Percentiles rank a stretch among this genome's conserved stretches.
phyloP scores from a whole-genome alignment of 805 yeast species.

The Wickerhamiella australiensis region DNA sequence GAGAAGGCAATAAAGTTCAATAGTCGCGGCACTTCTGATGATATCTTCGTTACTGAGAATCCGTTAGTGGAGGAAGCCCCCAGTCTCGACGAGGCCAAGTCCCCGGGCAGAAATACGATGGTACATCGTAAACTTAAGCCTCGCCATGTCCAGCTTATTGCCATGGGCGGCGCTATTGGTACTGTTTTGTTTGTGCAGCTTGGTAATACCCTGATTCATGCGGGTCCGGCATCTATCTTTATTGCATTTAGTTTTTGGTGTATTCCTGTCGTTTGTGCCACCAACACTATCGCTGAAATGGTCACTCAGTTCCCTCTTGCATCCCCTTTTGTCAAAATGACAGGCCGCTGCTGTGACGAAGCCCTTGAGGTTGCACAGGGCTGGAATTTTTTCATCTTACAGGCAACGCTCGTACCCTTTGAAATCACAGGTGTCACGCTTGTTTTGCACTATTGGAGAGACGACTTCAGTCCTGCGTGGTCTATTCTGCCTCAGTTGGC shows the following conservation, averaged over 20 bases:
- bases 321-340: slow-evolving; percentile 64
- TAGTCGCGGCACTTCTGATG: neutral
- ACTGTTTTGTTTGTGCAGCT: slow-evolving; percentile 22
- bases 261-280: slow-evolving; percentile 51
- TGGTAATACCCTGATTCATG: slow-evolving; percentile 40
- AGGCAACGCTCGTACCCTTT: slow-evolving; percentile 68
- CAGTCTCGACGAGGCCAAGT: neutral
- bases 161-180: slow-evolving; percentile 24
- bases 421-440: slow-evolving; percentile 74
- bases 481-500: slow-evolving; percentile 54
- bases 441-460: slow-evolving; percentile 70
- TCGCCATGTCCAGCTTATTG: slow-evolving; percentile 34
- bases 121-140: slow-evolving; percentile 25
- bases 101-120: slow-evolving; percentile 2
- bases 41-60: slow-evolving; percentile 5
- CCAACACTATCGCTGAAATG: slow-evolving; percentile 66
- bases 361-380: slow-evolving; percentile 66
- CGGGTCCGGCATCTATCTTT: slow-evolving; percentile 61
- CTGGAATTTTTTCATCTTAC: slow-evolving; percentile 67
- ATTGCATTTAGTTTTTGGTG: slow-evolving; percentile 59
- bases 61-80: neutral
- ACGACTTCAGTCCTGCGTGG: slow-evolving; percentile 60
- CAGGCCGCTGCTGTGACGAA: slow-evolving; percentile 64
- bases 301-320: slow-evolving; percentile 63
- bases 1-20: neutral